These are phyloP conservation scores for barley (Hordeum vulgare) DNA, from an alignment of 176 grass and related monocot species.

Conservation along the genomic window DNA sequence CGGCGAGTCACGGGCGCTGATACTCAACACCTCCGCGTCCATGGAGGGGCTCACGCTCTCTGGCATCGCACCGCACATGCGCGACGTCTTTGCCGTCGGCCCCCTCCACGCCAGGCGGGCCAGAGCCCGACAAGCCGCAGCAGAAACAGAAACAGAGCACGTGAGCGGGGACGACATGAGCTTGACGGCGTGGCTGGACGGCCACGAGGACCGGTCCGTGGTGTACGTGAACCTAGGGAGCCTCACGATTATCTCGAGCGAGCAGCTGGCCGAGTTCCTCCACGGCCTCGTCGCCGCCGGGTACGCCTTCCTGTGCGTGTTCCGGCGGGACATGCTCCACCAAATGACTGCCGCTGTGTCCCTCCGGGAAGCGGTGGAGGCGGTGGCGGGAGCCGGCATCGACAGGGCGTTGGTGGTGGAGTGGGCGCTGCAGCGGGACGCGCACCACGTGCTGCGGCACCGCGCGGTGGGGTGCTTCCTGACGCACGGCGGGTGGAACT, in stretches of 20 bases:
- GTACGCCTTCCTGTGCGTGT: not conserved
- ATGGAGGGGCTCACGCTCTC: not conserved
- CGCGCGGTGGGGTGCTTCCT: too few relatives aligned
- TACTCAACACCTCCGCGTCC: not conserved
- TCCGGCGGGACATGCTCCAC: not conserved
- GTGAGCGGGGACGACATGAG: not conserved
- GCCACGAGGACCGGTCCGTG: not conserved
- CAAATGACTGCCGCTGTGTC: not conserved
- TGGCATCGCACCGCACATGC: not conserved
- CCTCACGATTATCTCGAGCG: not conserved
- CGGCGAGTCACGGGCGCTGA: not conserved
- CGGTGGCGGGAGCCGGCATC: too few relatives aligned
- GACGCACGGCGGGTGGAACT: too few relatives aligned
- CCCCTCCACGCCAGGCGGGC: not conserved
- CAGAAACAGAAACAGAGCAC: not conserved
- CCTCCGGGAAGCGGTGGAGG: too few relatives aligned
- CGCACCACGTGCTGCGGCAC: too few relatives aligned
- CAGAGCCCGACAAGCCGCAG: not conserved
- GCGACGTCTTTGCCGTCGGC: not conserved
- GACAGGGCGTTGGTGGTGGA: too few relatives aligned
- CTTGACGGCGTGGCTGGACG: not conserved
- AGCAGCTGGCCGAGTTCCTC: not conserved
- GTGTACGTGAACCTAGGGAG: not conserved
- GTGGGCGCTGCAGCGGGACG: too few relatives aligned
- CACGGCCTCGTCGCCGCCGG: not conserved